Conservation (phyloP, 768 basidiomycete genomes). For the Dioszegia aurantiaca region DNA sequence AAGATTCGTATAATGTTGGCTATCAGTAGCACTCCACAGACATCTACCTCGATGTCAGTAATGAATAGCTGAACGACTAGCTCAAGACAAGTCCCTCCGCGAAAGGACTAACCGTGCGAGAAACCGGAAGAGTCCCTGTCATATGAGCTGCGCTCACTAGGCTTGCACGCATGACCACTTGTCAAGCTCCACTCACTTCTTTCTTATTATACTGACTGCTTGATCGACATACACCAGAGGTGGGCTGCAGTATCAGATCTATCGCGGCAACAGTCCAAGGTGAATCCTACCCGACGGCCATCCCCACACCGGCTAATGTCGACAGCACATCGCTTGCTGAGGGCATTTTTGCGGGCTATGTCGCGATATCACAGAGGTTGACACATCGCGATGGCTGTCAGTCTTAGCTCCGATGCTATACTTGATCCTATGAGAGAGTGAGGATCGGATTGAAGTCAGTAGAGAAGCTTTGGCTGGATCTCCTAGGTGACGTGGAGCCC, state of each 20-base stretch:
- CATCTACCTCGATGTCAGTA: conserved; percentile 30
- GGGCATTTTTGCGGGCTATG: conserved; percentile 1
- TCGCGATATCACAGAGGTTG: too few species aligned
- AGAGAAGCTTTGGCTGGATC: too few species aligned
- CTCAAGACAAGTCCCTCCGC: neutral
- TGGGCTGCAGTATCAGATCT: conserved; percentile 30
- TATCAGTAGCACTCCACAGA: conserved; percentile 48
- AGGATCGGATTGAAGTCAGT: too few species aligned
- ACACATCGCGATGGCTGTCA: too few species aligned
- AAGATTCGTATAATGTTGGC: conserved; percentile 52
- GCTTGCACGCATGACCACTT: neutral
- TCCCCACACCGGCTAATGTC: conserved; percentile 31
- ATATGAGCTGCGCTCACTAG: neutral
- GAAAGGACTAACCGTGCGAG: conserved; percentile 39
- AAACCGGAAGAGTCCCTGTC: conserved; percentile 51
- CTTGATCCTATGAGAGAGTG: too few species aligned
- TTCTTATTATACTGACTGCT: conserved; percentile 48
- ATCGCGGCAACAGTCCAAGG: neutral
- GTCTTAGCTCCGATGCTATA: too few species aligned
- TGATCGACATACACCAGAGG: conserved; percentile 51
- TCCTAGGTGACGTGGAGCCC: too few species aligned
- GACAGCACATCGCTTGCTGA: conserved; percentile 11
- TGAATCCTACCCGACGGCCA: conserved; percentile 38
- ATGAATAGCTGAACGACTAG: neutral
- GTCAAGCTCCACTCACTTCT: conserved; percentile 35